Evolutionary conservation across 192 early-diverging fungal genomes (phyloP), one percentile per base, ranked within the genome.

Genomic region (Phycomyces blakesleeanus): DNA sequence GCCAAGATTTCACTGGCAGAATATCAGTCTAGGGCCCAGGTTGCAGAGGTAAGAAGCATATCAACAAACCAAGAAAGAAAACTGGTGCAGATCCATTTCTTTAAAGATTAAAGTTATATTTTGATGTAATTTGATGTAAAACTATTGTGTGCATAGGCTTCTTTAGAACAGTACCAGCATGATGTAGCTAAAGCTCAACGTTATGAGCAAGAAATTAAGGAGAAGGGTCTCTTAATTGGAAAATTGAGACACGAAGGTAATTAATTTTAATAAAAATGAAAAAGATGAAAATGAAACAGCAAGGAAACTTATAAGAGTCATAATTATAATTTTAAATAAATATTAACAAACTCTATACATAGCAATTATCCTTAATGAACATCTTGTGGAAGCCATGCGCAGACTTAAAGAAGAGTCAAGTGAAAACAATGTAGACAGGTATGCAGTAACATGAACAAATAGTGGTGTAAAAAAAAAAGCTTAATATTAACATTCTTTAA

Each of bases 351-450:
- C 59, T 25, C 14, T 57, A 24, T 20, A 21, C 55, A n/a, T 53
- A 87, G 89, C 91, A 8, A 78, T 92, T 20, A 92, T 90, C 55
- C 80, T 95, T 5, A 92, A 98, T 71, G 86, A 89, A 34, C 94
- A 98, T 67, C 72, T 97, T 44, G 83, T 86, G 42, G 95, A 98
- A 63, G 93, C 94, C 27, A 91, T 97, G 85, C 85, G 93, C 22
- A 86, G 90, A 51, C 73, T 97, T 61, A 84, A 84, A 60, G 89
- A 91, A 51, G 85, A 86, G 59, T 83, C 85, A 67, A 90, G 77
- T 62, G 87, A 94, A 58, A 90, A 88, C 47, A 90, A 86, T 58
- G 81, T 93, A 11, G 91, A 93, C 67, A 77, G 80, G 86, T 87
- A 67, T 67, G 66, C 64, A 44, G 2, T 6, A 44, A 5, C 3